Base-by-base conservation (phyloP, 495 filamentous ascomycete genomes). In the Aspergillus saccharolyticus region DNA sequence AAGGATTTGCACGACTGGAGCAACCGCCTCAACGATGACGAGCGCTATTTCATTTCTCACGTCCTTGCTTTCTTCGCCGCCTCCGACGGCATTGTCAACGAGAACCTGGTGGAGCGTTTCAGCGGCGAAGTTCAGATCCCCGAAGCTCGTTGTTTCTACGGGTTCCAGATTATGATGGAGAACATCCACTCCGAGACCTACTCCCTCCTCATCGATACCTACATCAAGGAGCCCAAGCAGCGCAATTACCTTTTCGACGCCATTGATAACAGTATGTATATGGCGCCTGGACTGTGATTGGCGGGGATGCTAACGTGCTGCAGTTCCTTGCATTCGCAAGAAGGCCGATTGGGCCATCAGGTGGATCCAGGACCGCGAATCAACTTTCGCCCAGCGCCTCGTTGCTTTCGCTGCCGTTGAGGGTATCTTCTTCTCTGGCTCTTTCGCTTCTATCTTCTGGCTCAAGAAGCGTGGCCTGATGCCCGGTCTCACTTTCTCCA, bases 151-250 rank as follows among this genome's bases (percentile, higher is more conserved):
- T 97, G 94, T 86, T 98, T 98, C 85, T 98, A 98, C 73, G 94
- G 94, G 62, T 99, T 99, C 84, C 94, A 99, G 79, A 99, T 99
- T 80, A 99, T 99, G 94, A 97, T 99, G 89, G 94, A 99, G 85
- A 99, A 99, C 80, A 97, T 99, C 68, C 94, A 99, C 84, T 96
- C 94, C 24, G 94, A 99, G 78, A 99, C 94, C 48, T 99, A 99
- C 84, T 97, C 93, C 33, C 85, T 99, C 15, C 86, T 99, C 63
- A 99, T 99, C 72, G 94, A 99, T 69, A 99, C 95, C 59, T 99
- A 99, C 78, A 95, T 98, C 81, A 96, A 96, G 81, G 94, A 98
- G 80, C 90, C 91, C 56, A 89, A 90, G 74, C 94, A 98, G 79
- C 88, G 92, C 55, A 89, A 84, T 53, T 91, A 97, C 68, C 86